Percentiles rank a stretch among this genome's conserved stretches.
phyloP scores from a whole-genome alignment of 2,329 filamentous ascomycete species.

The Aspergillus sp. region DNA sequence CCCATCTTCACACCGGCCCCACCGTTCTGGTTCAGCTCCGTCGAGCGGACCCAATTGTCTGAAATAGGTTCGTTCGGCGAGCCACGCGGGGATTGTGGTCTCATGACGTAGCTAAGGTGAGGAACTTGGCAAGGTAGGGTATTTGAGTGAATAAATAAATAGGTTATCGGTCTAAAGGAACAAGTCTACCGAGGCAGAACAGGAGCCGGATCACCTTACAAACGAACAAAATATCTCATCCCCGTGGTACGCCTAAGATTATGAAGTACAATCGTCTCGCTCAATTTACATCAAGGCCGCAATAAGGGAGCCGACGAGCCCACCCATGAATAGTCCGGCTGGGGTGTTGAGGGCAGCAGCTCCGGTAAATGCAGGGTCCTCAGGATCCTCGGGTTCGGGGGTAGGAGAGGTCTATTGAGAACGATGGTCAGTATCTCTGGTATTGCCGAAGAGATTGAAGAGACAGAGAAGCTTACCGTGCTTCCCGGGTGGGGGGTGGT shows the following conservation, averaged over 20 bases:
- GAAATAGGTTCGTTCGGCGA: not conserved
- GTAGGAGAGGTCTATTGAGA: not conserved
- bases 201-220: not conserved
- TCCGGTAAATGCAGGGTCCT: constrained; percentile 3
- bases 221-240: not conserved
- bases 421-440: not conserved
- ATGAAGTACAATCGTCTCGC: not conserved
- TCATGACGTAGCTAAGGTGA: not conserved
- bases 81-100: not conserved
- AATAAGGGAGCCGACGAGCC: not conserved
- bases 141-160: not conserved
- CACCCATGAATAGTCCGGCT: not conserved
- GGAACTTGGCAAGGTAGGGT: not conserved
- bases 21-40: not conserved
- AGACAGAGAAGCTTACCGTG: not conserved
- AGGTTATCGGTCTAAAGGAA: not conserved
- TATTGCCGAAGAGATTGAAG: not conserved
- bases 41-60: not conserved
- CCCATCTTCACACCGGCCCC: not conserved
- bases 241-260: not conserved
- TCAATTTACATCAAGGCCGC: not conserved
- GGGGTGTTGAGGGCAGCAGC: not conserved
- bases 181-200: not conserved
- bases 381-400: not conserved
- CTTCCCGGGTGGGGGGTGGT: not conserved